phyloP scores from a whole-genome alignment of 1,139 yeast species.

The Candida sanyaensis region DNA sequence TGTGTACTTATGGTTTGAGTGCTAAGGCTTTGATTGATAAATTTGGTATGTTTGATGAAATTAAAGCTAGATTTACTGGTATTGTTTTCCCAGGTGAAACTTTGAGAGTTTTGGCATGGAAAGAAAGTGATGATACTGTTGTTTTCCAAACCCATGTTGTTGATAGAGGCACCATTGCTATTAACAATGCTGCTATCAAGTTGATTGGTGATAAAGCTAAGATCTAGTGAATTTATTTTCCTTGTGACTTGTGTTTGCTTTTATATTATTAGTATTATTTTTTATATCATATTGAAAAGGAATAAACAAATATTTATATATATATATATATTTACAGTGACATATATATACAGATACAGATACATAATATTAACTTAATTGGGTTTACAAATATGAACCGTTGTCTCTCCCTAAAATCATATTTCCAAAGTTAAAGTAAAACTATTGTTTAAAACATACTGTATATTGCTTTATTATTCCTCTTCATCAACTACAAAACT shows the following conservation, averaged over 20 bases:
- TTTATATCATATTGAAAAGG: neutral
- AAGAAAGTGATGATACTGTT: constrained; percentile 58
- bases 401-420: no score
- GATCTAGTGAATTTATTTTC: constrained; percentile 18
- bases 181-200: constrained; percentile 87
- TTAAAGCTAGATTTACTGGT: constrained; percentile 89
- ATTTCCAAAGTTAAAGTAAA: no score
- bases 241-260: neutral
- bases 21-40: constrained; percentile 77
- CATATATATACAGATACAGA: no score
- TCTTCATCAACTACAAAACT: constrained; percentile 29
- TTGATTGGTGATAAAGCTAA: constrained; percentile 49
- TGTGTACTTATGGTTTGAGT: constrained; percentile 83
- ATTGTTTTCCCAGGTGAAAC: constrained; percentile 98
- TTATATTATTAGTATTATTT: neutral
- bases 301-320: neutral
- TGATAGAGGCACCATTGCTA: constrained; percentile 77
- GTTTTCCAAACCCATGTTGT: constrained; percentile 82
- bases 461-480: constrained; percentile 8
- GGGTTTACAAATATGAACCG: no score
- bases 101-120: constrained; percentile 83
- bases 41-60: constrained; percentile 80
- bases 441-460: no score
- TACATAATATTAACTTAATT: constrained; percentile 14
- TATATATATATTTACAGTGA: neutral